Conservation (phyloP, 345 rosid species). For the Pistacia integerrima region DNA sequence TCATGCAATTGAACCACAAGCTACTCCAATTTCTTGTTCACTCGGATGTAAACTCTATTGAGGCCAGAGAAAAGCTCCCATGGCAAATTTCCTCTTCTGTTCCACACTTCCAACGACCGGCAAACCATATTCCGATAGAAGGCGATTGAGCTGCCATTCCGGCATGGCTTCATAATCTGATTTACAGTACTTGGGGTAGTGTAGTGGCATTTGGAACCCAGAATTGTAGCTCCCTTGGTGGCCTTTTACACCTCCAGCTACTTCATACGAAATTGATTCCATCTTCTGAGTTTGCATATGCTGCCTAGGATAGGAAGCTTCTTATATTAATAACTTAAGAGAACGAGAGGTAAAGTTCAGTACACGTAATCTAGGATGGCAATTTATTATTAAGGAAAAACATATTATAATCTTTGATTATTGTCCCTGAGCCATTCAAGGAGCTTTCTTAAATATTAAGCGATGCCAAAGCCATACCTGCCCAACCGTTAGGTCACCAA, state of each 20-base stretch:
- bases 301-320: neutral
- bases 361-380: neutral
- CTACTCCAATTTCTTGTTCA: neutral
- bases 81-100: slow-evolving; percentile 54
- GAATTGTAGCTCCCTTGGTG: neutral
- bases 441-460: neutral
- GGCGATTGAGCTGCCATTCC: slow-evolving; percentile 58
- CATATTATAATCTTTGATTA: neutral
- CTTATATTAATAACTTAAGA: neutral
- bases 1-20: neutral
- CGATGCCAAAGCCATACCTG: slow-evolving; percentile 1
- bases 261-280: neutral
- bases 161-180: slow-evolving; percentile 58
- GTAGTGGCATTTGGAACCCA: slow-evolving; percentile 56
- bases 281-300: neutral
- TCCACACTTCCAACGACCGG: slow-evolving; percentile 42
- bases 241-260: neutral
- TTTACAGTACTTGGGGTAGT: slow-evolving; percentile 59
- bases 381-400: neutral
- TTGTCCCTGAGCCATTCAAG: neutral
- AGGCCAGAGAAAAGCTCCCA: slow-evolving; percentile 76
- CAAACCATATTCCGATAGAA: slow-evolving; percentile 54
- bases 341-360: neutral
- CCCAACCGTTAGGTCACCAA: slow-evolving; percentile 1
- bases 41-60: neutral